Conservation (phyloP, 164 flowering plant species). For the Tetracentron sinense region DNA sequence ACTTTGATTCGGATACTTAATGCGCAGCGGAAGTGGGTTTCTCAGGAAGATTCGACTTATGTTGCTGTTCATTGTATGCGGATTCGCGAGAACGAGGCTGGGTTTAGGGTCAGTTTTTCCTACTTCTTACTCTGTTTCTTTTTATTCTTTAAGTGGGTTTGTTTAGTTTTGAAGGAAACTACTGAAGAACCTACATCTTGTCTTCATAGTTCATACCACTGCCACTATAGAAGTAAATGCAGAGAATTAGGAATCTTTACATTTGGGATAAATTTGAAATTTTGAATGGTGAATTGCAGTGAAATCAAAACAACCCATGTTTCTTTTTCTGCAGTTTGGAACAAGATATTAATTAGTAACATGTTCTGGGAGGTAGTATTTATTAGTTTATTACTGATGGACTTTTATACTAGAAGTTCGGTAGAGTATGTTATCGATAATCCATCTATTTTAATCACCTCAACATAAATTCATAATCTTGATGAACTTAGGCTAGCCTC, state of each 20-base stretch:
- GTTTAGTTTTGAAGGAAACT: not conserved
- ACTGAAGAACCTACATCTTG: too few species aligned
- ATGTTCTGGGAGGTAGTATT: not conserved
- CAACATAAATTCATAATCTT: too few species aligned
- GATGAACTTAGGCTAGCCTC: too few species aligned
- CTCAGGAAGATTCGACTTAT: constrained; percentile 72
- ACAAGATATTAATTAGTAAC: not conserved
- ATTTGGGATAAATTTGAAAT: too few species aligned
- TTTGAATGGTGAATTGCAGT: not conserved
- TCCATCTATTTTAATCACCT: too few species aligned
- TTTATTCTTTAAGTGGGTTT: not conserved
- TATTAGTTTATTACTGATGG: not conserved
- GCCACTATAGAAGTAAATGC: too few species aligned
- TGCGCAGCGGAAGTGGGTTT: constrained; percentile 80
- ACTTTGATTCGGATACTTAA: constrained; percentile 54
- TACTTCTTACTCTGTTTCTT: not conserved
- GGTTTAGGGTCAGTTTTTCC: constrained; percentile 48
- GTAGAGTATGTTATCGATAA: too few species aligned
- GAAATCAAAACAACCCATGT: not conserved
- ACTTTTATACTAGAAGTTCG: not conserved
- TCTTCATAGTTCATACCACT: too few species aligned
- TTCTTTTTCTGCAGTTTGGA: not conserved
- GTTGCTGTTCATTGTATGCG: constrained; percentile 73
- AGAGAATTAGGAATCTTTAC: not conserved
- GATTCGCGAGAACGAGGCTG: constrained; percentile 75